Evolutionary conservation across 2,329 filamentous ascomycete species (phyloP), one percentile per base, ranked within the genome.

Genomic region (Aspergillus melleus): DNA sequence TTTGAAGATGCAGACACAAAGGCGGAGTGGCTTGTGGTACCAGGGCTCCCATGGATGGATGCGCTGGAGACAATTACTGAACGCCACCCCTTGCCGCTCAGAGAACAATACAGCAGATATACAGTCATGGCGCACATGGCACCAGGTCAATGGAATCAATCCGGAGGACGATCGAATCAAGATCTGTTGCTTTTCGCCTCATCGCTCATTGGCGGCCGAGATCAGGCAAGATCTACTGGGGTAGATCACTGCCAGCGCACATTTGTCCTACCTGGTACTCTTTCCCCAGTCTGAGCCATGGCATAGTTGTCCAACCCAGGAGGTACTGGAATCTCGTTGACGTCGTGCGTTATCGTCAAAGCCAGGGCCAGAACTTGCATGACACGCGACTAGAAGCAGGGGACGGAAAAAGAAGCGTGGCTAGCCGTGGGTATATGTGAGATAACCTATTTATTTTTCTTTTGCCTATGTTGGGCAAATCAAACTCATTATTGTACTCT

Each of bases 391-490:
- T 2, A 19, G 6, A 19, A 12, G 49, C 6, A 11, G n/a, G 49
- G n/a, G 11, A 29, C 26, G 26, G 26, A 29, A 29, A 29, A 29
- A 29, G 26, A 29, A 20, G 55, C 65, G 29, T 71, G 74, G 73
- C 70, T 19, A 74, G 58, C 56, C 72, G 68, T 49, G 69, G 47
- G 29, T 71, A 63, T 14, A 62, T 63, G 50, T 72, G 70, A 2
- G 68, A 69, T 47, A 67, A 70, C 9, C 6, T 9, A 29, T 29
- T 29, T 29, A 9, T 9, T 9, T 29, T 11, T 36, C 10, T 3
- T 68, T 66, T 6, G 70, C 66, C 58, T 74, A 67, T 56, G 74
- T 65, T 4, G 69, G 70, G 57, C 72, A 67, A 67, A 2, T 74
- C 70, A 24, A n/a, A n/a, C n/a, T n/a, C n/a, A n/a, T n/a, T n/a